Percentiles rank a stretch among this genome's conserved stretches.
These are phyloP conservation scores for Trichoderma guizhouense DNA, from an alignment of 2,329 filamentous ascomycete species.

Conservation along the genomic window DNA sequence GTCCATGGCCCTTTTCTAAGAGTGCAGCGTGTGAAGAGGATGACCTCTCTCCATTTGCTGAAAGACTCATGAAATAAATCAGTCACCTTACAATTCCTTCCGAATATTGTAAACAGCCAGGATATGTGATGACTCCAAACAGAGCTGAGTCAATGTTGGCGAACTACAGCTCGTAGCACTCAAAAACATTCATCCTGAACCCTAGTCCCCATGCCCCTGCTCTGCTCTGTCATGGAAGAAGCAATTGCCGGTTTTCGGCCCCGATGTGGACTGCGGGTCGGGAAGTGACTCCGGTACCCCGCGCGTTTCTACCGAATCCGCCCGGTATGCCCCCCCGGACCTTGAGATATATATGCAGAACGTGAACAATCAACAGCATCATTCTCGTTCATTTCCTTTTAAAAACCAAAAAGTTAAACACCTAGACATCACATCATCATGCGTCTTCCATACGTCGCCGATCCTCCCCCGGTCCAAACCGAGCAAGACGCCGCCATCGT, in stretches of 20 bases:
- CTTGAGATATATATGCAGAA: neutral
- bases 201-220: neutral
- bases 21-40: neutral
- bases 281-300: conserved; percentile 13
- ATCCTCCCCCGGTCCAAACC: conserved; percentile 45
- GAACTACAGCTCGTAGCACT: neutral
- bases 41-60: neutral
- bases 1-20: neutral
- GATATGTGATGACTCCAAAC: neutral
- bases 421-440: conserved; percentile 37
- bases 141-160: too few species aligned
- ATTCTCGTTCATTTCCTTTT: neutral
- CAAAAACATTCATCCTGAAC: neutral
- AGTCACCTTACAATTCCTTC: neutral
- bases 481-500: conserved; percentile 56
- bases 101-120: neutral
- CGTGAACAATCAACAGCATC: neutral
- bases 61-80: neutral
- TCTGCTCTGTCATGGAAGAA: neutral
- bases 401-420: neutral
- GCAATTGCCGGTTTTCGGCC: conserved; percentile 17
- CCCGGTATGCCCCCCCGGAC: neutral
- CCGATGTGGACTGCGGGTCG: conserved; percentile 10
- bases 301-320: neutral
- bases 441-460: conserved; percentile 64